A percentile compares a stretch with the other conserved stretches of the same genome.
phyloP scores from a whole-genome alignment of 148 eudicot genomes.

The Chenopodium suecicum region DNA sequence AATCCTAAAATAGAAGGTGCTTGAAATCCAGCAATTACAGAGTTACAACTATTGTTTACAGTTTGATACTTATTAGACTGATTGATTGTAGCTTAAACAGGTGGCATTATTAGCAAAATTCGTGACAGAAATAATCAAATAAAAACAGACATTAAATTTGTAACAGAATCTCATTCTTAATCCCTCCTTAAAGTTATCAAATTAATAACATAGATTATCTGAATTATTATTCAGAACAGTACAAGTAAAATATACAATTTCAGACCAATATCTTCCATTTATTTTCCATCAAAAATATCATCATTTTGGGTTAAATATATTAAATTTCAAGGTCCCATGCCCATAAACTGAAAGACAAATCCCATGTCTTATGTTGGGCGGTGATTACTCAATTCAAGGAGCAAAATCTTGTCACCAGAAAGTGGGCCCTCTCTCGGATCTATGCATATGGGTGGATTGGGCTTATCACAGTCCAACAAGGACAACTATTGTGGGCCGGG shows the following conservation, averaged over 20 bases:
- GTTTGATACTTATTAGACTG: not conserved
- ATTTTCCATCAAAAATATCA: not conserved
- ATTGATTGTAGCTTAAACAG: no score
- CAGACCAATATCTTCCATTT: not conserved
- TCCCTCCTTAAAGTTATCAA: not conserved
- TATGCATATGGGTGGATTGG: not conserved
- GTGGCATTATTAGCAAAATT: no score
- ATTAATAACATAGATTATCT: not conserved
- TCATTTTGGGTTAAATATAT: not conserved
- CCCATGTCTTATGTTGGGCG: slow-evolving; percentile 13
- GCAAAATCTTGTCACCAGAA: not conserved
- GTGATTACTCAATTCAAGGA: slow-evolving; percentile 17
- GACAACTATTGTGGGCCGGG: slow-evolving; percentile 4
- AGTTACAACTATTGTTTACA: not conserved
- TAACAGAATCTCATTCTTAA: not conserved
- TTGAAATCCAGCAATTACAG: no score
- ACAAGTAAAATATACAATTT: not conserved
- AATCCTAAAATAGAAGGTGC: not conserved
- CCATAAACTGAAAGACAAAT: slow-evolving; percentile 7
- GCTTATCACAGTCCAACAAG: not conserved
- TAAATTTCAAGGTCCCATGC: not conserved
- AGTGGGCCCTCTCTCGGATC: slow-evolving; percentile 9
- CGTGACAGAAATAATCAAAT: no score
- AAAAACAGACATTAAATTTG: not conserved
- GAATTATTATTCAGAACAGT: not conserved